A percentile compares a stretch with the other conserved stretches of the same genome.
phyloP scores from a whole-genome alignment of 345 rosid genomes.

The Punica granatum region DNA sequence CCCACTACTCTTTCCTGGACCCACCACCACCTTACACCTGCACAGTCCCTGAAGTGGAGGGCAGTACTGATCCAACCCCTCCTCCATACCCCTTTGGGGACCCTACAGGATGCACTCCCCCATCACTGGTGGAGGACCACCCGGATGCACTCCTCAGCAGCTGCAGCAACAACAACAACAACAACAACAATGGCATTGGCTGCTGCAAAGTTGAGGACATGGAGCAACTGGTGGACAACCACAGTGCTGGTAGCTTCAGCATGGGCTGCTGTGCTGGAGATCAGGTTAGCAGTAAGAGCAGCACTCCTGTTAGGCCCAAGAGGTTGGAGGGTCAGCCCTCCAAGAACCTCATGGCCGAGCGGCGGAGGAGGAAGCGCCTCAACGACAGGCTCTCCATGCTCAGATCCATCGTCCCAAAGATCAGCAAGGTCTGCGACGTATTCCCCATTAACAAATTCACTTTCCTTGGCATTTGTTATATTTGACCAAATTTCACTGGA shows the following conservation, averaged over 20 bases:
- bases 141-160: not conserved
- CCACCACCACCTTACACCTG: not conserved
- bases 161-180: too few species aligned
- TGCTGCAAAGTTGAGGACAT: slow-evolving; percentile 2
- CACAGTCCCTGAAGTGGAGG: not conserved
- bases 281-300: not conserved
- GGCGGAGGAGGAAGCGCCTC: slow-evolving; percentile 31
- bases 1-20: slow-evolving; percentile 5
- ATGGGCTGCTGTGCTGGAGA: not conserved
- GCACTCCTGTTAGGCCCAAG: not conserved
- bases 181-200: not conserved
- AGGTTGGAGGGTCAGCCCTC: slow-evolving; percentile 31
- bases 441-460: not conserved
- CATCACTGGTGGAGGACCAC: not conserved
- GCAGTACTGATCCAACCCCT: not conserved
- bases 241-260: not conserved
- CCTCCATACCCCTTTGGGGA: not conserved
- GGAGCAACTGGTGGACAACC: not conserved
- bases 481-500: too few species aligned
- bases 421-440: slow-evolving; percentile 27
- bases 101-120: not conserved
- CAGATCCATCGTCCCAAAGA: slow-evolving; percentile 39
- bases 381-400: slow-evolving; percentile 33
- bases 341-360: slow-evolving; percentile 38
- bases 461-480: too few species aligned